Evolutionary conservation across 345 rosid species (phyloP).

Genomic region (Eutrema heterophyllum): DNA sequence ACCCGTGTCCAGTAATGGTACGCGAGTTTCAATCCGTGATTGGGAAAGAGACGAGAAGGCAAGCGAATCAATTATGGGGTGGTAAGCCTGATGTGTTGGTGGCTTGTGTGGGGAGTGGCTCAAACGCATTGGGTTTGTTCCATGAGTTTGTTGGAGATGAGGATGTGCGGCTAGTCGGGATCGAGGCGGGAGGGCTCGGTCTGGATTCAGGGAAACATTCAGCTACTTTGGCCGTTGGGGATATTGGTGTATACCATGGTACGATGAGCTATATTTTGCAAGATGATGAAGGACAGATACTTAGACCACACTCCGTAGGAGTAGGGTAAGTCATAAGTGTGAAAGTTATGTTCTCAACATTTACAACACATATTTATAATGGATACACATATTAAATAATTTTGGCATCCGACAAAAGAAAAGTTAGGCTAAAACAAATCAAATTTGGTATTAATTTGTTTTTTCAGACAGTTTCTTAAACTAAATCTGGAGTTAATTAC

Average conservation of each 20-base stretch:
- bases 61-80: constrained; percentile 79
- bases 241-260: constrained; percentile 85
- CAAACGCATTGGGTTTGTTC: constrained; percentile 80
- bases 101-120: constrained; percentile 85
- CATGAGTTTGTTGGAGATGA: constrained; percentile 60
- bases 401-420: background rate
- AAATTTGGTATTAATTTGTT: background rate
- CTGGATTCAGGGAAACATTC: constrained; percentile 69
- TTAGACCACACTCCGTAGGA: constrained; percentile 55
- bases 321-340: constrained; percentile 44
- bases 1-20: constrained; percentile 78
- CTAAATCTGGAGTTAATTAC: background rate
- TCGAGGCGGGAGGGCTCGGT: constrained; percentile 84
- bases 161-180: constrained; percentile 69
- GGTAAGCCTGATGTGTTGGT: constrained; percentile 76
- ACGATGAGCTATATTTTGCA: constrained; percentile 74
- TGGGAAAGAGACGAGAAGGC: constrained; percentile 78
- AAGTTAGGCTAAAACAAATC: background rate
- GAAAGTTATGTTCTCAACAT: background rate
- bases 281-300: constrained; percentile 69
- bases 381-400: background rate
- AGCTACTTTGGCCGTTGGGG: constrained; percentile 73
- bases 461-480: background rate
- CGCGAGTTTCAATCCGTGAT: constrained; percentile 80
- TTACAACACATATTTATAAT: background rate